Evolutionary conservation across 176 grass and related monocot genomes (phyloP), one percentile per base, ranked within the genome.

Genomic region (Oryza nivara): DNA sequence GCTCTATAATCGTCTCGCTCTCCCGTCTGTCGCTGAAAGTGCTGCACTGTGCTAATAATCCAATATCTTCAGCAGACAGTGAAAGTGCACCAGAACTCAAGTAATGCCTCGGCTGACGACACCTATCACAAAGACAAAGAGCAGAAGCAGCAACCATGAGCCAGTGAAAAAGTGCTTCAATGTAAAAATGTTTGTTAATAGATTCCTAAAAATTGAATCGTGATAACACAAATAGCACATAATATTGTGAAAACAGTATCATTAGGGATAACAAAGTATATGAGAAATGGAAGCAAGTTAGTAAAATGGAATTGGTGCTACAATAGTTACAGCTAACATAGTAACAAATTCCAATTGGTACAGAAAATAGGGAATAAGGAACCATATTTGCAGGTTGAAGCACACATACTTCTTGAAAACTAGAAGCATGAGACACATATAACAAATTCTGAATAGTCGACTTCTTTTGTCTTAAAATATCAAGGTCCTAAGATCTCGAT

Each of bases 31-130:
- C 68, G 80, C 89, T 41, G 64, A 94, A 95, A 86, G 71, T 70
- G 68, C 86, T 84, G 45, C 76, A 84, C 72, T 70, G 72, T 84
- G 83, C 72, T 82, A 98, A 95, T 34, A 98, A 80, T 85, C 86
- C 75, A 5, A 88, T 28, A 48, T 83, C 88, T 73, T 94, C 83
- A 7, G 56, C 60, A 78, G 89, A 87, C 40, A 94, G 71, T 17
- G 52, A 79, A 80, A 98, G 83, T 73, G 86, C 73, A 8, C 88
- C 91, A 47, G 85, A 83, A 74, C 64, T 95, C 70, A 95, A 76
- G 77, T 98, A 98, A 83, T 92, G 93, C 65, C 45, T 90, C 82
- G 85, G 38, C 54, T 80, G 79, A 76, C 86, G 85, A 89, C 83
- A 89, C 86, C 96, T 98, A 85, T 7, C 43, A 54, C 43, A 58